Percentiles rank a stretch among this genome's conserved stretches.
Conservation (phyloP, 768 basidiomycete species). For the Heimioporus sp. region DNA sequence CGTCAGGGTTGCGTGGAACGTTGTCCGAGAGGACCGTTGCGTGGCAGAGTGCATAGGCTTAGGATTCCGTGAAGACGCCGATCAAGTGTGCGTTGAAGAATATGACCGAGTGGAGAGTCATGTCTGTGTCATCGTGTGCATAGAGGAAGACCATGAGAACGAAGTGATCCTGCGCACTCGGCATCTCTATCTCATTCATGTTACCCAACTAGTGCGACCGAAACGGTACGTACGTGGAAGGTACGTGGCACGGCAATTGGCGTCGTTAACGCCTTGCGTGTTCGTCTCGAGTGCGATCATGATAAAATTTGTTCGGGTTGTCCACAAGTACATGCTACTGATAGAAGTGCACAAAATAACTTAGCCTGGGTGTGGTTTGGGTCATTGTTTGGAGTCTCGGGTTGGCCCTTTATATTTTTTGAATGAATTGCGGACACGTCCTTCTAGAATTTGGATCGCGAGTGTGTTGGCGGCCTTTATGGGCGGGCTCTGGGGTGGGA, state of each 20-base stretch:
- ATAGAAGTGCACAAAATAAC: too few relatives aligned
- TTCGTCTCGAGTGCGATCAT: too few relatives aligned
- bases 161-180: not conserved
- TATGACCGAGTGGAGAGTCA: not conserved
- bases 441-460: slow-evolving; percentile 15
- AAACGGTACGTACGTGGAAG: slow-evolving; percentile 10
- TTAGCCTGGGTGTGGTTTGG: too few relatives aligned
- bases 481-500: slow-evolving; percentile 10
- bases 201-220: slow-evolving; percentile 8
- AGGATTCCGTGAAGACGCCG: slow-evolving; percentile 10
- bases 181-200: not conserved
- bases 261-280: too few relatives aligned
- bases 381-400: not conserved
- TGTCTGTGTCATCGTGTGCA: too few relatives aligned
- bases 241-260: not conserved
- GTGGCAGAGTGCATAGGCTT: not conserved
- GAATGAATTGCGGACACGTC: slow-evolving; percentile 16
- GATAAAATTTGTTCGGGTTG: too few relatives aligned
- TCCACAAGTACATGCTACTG: too few relatives aligned
- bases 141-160: not conserved
- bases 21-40: slow-evolving; percentile 3
- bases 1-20: slow-evolving; percentile 15
- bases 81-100: slow-evolving; percentile 6
- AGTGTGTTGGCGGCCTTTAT: slow-evolving; percentile 11
- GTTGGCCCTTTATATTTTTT: slow-evolving; percentile 23